Percentiles rank a stretch among this genome's conserved stretches.
Conservation (phyloP, 164 flowering plant species). For the Cinnamomum micranthum region DNA sequence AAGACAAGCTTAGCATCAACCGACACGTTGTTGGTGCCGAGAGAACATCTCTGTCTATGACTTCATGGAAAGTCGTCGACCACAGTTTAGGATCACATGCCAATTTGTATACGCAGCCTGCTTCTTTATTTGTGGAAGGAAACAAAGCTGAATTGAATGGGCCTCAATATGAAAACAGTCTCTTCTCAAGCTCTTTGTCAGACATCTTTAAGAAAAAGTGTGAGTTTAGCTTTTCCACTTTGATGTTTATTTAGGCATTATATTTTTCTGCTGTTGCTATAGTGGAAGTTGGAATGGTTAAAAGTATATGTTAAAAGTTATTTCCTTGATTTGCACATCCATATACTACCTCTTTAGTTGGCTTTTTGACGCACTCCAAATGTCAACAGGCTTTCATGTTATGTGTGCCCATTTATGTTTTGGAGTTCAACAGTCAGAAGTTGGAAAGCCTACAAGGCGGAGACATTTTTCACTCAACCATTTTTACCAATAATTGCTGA, state of each 20-base stretch:
- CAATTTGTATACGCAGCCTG: conserved; percentile 22
- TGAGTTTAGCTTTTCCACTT: conserved; percentile 26
- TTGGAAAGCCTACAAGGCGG: too few relatives aligned
- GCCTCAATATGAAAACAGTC: conserved; percentile 57
- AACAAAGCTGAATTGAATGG: conserved; percentile 27
- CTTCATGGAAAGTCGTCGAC: conserved; percentile 34
- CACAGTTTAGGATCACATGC: conserved; percentile 29
- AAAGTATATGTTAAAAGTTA: not conserved
- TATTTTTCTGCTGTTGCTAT: not conserved
- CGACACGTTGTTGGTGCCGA: conserved; percentile 29
- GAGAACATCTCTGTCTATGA: conserved; percentile 29
- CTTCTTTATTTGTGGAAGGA: conserved; percentile 23
- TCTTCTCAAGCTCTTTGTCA: conserved; percentile 81
- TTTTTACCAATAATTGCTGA: too few relatives aligned
- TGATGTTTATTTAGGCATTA: too few relatives aligned
- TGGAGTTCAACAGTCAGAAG: too few relatives aligned
- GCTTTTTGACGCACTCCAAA: not conserved
- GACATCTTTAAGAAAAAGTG: conserved; percentile 62
- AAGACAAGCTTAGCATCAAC: conserved; percentile 18
- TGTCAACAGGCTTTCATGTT: not conserved
- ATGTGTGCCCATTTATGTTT: not conserved
- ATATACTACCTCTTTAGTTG: not conserved
- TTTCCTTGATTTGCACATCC: not conserved
- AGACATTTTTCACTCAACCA: too few relatives aligned
- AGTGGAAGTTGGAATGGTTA: not conserved